Conservation (phyloP, 2,329 filamentous ascomycete genomes). For the Aspergillus quadricinctus region DNA sequence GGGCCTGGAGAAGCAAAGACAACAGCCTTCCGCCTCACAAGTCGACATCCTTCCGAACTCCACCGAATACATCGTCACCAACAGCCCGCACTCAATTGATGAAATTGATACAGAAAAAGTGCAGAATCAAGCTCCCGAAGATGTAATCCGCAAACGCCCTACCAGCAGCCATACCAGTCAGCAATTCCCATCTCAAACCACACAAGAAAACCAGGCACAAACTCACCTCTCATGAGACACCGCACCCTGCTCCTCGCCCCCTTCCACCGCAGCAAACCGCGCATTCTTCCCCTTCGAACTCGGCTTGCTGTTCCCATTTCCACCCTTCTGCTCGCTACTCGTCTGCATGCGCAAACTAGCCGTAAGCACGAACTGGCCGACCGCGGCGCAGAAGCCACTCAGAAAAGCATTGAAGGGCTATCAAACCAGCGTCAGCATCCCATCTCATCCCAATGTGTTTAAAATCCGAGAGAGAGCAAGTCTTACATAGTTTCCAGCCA, state of each 20-base stretch:
- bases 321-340: constrained; percentile 60
- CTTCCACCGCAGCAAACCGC: constrained; percentile 1
- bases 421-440: background rate
- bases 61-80: background rate
- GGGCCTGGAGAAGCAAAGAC: background rate
- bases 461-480: no score
- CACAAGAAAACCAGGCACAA: background rate
- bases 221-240: constrained; percentile 41
- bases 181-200: background rate
- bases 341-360: constrained; percentile 90
- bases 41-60: background rate
- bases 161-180: constrained; percentile 6
- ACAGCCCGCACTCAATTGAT: constrained; percentile 67
- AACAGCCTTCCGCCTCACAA: background rate
- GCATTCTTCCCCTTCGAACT: constrained; percentile 27
- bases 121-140: constrained; percentile 88
- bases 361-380: constrained; percentile 96
- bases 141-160: constrained; percentile 96
- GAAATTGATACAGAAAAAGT: constrained; percentile 99
- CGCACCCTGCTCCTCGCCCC: constrained; percentile 7
- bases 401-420: constrained; percentile 99
- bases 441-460: background rate
- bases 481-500: constrained; percentile 90
- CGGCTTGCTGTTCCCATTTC: constrained; percentile 56
- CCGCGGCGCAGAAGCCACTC: constrained; percentile 86